Base-by-base conservation (phyloP, 192 early-diverging fungal genomes). In the Coemansia sp. region DNA sequence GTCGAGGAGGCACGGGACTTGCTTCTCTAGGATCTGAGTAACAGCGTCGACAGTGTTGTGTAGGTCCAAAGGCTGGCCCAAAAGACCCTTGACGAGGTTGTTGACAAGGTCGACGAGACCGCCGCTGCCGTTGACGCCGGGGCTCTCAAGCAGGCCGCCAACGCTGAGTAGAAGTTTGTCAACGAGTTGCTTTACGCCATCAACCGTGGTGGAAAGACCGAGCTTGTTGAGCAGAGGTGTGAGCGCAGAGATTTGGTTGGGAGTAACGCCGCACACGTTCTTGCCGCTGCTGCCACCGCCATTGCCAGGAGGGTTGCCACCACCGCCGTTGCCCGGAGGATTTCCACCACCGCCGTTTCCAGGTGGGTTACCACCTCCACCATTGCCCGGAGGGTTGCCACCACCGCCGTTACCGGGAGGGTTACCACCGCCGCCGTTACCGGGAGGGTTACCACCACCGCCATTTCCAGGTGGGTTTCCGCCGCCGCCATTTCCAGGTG, bases 141-240 rank as follows among this genome's bases (percentile, higher is more conserved):
- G 64, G 60, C 78, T 75, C 42, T 69, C 70, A 9, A 81, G 78
- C 14, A 76, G 70, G 7, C 65, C 78, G 21, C 67, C 78, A 21
- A 69, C 63, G 44, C 67, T 63, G 63, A 53, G 37, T 17, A 73
- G 46, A 2, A 81, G 42, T n/a, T 75, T 75, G 39, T 81, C 67
- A 36, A 81, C 78, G 38, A 81, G 73, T 63, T 76, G 66, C 64
- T 81, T 81, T 36, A 81, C 78, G 1, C 74, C 78, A n/a, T 81
- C 55, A 38, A 81, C 73, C 0, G 78, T 81, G 42, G 70, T 69
- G 1, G 73, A 72, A 1, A 81, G 70, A 15, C 78, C 78, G 4
- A 81, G 74, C 67, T 75, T 75, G 67, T 81, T 66, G 51, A 81
- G 78, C 9, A 81, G 70, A 1, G 78, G 78, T 14, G 78, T 81